These are phyloP conservation scores for Fusarium liriodendri DNA, from an alignment of 2,329 filamentous ascomycete genomes.

Conservation along the genomic window DNA sequence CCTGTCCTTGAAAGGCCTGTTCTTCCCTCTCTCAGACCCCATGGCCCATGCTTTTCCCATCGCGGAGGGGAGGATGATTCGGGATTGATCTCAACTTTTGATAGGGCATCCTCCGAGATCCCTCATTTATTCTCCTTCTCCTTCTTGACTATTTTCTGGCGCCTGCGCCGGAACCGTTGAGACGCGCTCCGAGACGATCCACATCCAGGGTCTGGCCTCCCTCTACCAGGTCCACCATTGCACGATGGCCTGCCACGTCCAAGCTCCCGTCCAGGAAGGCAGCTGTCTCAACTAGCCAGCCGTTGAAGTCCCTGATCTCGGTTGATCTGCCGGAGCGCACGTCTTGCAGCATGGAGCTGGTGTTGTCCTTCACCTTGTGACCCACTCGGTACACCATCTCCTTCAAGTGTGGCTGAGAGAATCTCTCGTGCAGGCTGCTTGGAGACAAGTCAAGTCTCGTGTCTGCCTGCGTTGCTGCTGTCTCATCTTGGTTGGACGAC, in stretches of 20 bases:
- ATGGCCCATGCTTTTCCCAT: slow-evolving; percentile 19
- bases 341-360: slow-evolving; percentile 73
- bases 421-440: slow-evolving; percentile 49
- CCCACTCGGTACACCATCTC: slow-evolving; percentile 60
- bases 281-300: slow-evolving; percentile 64
- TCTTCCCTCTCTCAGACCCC: not conserved
- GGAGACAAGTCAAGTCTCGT: slow-evolving; percentile 26
- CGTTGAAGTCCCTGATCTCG: slow-evolving; percentile 70
- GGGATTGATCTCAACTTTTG: slow-evolving; percentile 24
- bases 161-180: slow-evolving; percentile 34
- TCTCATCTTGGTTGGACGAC: not conserved
- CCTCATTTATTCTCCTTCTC: slow-evolving; percentile 19
- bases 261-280: slow-evolving; percentile 49
- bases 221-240: slow-evolving; percentile 58
- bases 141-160: slow-evolving; percentile 18
- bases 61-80: slow-evolving; percentile 12
- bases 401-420: slow-evolving; percentile 56
- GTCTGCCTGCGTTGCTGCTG: not conserved
- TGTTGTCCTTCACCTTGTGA: slow-evolving; percentile 63
- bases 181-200: slow-evolving; percentile 47
- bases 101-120: slow-evolving; percentile 23
- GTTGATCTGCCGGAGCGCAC: slow-evolving; percentile 62
- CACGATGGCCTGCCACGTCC: slow-evolving; percentile 53
- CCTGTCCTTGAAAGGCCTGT: slow-evolving; percentile 3
- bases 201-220: slow-evolving; percentile 46